Conservation (phyloP, 139 green algal genomes). For the Auxenochlorella pyrenoidosa region DNA sequence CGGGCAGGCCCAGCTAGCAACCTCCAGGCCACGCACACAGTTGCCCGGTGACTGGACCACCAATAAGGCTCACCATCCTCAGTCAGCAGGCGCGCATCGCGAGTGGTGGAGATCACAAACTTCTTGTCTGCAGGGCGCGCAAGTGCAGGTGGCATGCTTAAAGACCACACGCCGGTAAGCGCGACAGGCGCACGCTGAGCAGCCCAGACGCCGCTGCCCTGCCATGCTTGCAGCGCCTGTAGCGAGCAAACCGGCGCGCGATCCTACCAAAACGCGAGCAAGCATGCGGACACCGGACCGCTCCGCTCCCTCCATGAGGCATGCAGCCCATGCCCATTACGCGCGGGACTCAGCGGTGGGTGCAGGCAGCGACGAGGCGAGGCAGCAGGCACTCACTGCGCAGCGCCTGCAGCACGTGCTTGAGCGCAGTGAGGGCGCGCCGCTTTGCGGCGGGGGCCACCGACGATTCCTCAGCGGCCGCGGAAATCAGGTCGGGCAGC, state of each 20-base stretch:
- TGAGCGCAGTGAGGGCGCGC: constrained; percentile 70
- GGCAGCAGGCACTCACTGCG: constrained; percentile 15
- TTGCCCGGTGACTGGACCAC: too few relatives aligned
- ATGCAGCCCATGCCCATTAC: neutral
- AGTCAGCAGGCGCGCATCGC: neutral
- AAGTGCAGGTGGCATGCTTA: neutral
- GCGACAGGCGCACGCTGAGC: neutral
- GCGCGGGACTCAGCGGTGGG: too few relatives aligned
- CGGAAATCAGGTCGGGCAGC: constrained; percentile 49
- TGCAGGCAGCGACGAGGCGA: neutral
- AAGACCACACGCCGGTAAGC: neutral
- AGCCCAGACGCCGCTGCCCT: neutral
- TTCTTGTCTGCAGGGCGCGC: constrained; percentile 55
- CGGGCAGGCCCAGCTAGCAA: too few relatives aligned
- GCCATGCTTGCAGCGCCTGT: too few relatives aligned
- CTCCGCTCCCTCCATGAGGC: too few relatives aligned
- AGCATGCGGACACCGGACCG: too few relatives aligned
- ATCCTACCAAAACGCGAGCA: neutral
- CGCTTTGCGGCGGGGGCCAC: constrained; percentile 39
- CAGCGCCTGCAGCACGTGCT: constrained; percentile 72
- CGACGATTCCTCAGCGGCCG: constrained; percentile 31
- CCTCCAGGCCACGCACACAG: too few relatives aligned
- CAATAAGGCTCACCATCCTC: neutral
- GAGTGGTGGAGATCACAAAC: constrained; percentile 72
- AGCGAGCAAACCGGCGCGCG: too few relatives aligned